A percentile compares a stretch with the other conserved stretches of the same genome.
Evolutionary conservation across 169 alveolate species (phyloP).

Genomic region (Ichthyophthirius multifiliis): DNA sequence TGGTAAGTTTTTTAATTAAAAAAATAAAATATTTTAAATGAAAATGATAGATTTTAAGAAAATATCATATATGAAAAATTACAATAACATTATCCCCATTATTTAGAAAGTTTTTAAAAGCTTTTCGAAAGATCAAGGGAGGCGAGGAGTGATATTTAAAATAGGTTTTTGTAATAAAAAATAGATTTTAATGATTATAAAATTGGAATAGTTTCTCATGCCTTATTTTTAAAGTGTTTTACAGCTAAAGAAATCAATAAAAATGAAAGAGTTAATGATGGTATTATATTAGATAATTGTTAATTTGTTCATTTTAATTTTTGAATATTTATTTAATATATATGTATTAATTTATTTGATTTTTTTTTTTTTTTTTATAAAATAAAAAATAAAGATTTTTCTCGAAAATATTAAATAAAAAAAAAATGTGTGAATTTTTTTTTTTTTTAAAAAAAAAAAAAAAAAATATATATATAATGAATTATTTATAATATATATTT

Average conservation of each 20-base stretch:
- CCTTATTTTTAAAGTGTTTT: not conserved
- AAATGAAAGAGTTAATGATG: not conserved
- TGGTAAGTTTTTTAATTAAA: not conserved
- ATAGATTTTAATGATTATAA: not conserved
- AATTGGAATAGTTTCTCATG: constrained; percentile 1
- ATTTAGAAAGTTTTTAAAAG: not conserved
- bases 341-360: too few relatives aligned
- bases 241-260: not conserved
- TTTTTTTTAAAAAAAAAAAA: too few relatives aligned
- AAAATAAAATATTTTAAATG: not conserved
- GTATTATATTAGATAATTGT: not conserved
- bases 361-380: too few relatives aligned
- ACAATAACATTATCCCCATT: not conserved
- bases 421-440: too few relatives aligned
- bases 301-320: not conserved
- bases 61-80: not conserved
- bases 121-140: not conserved
- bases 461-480: too few relatives aligned
- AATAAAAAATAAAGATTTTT: too few relatives aligned
- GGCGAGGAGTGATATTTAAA: not conserved
- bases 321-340: too few relatives aligned
- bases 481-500: too few relatives aligned
- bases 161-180: not conserved
- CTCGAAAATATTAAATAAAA: too few relatives aligned
- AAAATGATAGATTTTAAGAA: not conserved